Percentiles rank a stretch among this genome's conserved stretches.
Conservation (phyloP, 345 rosid species). For the Nephelium lappaceum region DNA sequence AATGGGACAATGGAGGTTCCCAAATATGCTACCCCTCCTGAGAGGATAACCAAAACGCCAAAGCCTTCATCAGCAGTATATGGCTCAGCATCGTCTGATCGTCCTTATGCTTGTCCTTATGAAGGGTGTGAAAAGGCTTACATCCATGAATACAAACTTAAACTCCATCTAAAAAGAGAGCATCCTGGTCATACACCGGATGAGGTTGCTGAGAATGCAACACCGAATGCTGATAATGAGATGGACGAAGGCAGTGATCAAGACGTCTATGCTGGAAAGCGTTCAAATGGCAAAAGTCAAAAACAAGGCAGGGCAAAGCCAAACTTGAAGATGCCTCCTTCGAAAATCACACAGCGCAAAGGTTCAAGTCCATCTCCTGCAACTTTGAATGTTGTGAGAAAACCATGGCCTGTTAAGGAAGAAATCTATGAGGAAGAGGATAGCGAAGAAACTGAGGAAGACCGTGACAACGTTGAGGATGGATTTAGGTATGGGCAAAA, state of each 20-base stretch:
- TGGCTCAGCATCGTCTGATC: constrained; percentile 73
- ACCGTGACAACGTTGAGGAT: constrained; percentile 76
- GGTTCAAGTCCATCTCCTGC: constrained; percentile 62
- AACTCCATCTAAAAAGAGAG: constrained; percentile 89
- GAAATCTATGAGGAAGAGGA: constrained; percentile 73
- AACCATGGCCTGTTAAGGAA: constrained; percentile 69
- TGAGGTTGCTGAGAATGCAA: constrained; percentile 65
- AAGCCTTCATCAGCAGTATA: constrained; percentile 60
- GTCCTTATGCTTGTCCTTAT: constrained; percentile 91
- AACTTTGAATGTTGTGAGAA: constrained; percentile 46
- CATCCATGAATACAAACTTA: constrained; percentile 97
- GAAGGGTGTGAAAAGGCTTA: constrained; percentile 93
- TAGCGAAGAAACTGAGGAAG: constrained; percentile 88
- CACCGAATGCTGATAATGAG: constrained; percentile 54
- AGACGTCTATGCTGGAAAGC: constrained; percentile 64
- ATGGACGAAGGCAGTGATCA: constrained; percentile 89
- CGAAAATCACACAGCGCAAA: constrained; percentile 57
- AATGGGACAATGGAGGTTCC: constrained; percentile 50
- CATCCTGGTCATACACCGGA: constrained; percentile 84
- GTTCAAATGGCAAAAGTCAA: constrained; percentile 57
- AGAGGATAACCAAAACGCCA: constrained; percentile 59
- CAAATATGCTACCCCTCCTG: constrained; percentile 69
- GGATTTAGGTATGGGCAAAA: constrained; percentile 78
- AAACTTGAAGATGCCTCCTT: constrained; percentile 64
- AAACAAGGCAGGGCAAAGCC: constrained; percentile 70